These are phyloP conservation scores for Populus hybrid DNA, from an alignment of 441 rosid genomes.

Conservation along the genomic window DNA sequence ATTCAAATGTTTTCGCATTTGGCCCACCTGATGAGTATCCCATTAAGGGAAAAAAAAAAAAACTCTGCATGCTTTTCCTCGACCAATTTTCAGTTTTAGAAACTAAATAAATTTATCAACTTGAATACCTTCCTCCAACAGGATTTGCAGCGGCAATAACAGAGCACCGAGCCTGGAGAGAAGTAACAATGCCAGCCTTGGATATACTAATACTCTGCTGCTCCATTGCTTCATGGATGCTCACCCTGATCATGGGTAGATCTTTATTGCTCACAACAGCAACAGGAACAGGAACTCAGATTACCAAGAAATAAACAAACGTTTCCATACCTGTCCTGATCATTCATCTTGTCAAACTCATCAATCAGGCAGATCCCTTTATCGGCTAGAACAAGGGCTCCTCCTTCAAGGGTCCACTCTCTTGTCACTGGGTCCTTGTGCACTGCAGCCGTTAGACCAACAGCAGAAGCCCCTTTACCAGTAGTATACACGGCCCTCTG, in stretches of 20 bases:
- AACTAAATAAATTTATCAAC: neutral
- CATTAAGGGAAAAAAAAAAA: too few species aligned
- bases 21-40: too few species aligned
- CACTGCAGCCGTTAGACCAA: conserved; percentile 97
- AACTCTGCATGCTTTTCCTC: neutral
- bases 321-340: conserved; percentile 80
- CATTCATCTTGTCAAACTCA: conserved; percentile 99
- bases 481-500: conserved; percentile 99
- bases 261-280: neutral
- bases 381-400: conserved; percentile 98
- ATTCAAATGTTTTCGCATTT: neutral
- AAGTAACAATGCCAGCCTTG: conserved; percentile 96
- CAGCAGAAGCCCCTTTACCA: conserved; percentile 99
- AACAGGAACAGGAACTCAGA: neutral
- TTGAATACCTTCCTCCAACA: conserved; percentile 83
- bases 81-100: neutral
- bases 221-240: conserved; percentile 99
- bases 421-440: conserved; percentile 99
- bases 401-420: conserved; percentile 99
- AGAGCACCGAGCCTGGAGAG: conserved; percentile 99
- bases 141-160: conserved; percentile 99
- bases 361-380: conserved; percentile 95
- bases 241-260: conserved; percentile 58
- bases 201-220: conserved; percentile 99
- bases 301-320: neutral